Evolutionary conservation across 352 stramenopile genomes (phyloP).

Genomic region (Globisporangium acanthophoron): DNA sequence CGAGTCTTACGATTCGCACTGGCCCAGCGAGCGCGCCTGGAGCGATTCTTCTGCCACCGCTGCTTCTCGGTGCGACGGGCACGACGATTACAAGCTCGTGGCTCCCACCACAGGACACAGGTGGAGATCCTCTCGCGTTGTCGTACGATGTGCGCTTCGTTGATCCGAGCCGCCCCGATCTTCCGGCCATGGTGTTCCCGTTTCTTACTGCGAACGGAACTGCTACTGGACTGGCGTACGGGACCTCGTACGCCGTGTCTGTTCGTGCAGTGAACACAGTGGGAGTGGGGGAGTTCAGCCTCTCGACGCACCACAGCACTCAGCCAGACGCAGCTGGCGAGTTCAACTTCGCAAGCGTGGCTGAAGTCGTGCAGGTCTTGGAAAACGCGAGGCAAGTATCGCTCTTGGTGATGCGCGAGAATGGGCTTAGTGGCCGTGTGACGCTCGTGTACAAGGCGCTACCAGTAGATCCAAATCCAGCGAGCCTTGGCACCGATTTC

Average conservation of each 20-base stretch:
- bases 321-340: conserved; percentile 44
- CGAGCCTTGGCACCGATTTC: conserved; percentile 35
- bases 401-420: conserved; percentile 29
- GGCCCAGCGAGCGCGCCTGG: conserved; percentile 29
- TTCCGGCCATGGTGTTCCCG: background rate
- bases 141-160: conserved; percentile 27
- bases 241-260: conserved; percentile 27
- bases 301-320: conserved; percentile 17
- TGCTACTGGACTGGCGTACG: conserved; percentile 22
- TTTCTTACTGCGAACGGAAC: conserved; percentile 8
- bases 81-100: conserved; percentile 35
- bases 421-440: conserved; percentile 41
- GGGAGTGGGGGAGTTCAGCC: conserved; percentile 31
- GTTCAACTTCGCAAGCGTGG: conserved; percentile 32
- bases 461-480: conserved; percentile 2
- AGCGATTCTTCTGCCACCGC: conserved; percentile 19
- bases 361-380: conserved; percentile 13
- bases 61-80: conserved; percentile 20
- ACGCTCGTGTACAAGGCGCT: conserved; percentile 21
- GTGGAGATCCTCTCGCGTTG: conserved; percentile 23
- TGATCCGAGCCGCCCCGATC: background rate
- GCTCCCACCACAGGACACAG: conserved; percentile 30
- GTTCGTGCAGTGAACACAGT: conserved; percentile 32
- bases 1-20: conserved; percentile 21
- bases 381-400: conserved; percentile 35